Evolutionary conservation across 164 flowering plant species (phyloP).

Genomic region (Nymphaea thermarum): DNA sequence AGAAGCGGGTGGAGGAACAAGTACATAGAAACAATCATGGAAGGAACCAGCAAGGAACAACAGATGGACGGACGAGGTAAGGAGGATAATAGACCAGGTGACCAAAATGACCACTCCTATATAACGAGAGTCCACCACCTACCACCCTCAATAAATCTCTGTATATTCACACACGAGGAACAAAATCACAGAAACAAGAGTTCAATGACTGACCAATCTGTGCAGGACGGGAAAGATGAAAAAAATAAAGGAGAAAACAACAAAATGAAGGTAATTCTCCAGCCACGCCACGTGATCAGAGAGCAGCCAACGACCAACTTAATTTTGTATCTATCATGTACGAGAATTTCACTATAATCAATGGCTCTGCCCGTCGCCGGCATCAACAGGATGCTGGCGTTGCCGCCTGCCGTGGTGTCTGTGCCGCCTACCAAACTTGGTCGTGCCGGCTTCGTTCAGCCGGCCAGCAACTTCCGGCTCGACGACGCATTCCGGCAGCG

Average conservation of each 20-base stretch:
- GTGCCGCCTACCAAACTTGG: slow-evolving; percentile 47
- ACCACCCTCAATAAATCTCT: neutral
- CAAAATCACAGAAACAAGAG: neutral
- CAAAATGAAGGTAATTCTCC: no score
- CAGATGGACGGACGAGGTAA: neutral
- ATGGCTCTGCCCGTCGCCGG: no score
- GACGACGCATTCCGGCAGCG: slow-evolving; percentile 57
- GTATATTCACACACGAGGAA: neutral
- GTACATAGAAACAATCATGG: neutral
- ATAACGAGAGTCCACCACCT: neutral
- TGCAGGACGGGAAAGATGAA: no score
- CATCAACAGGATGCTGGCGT: no score
- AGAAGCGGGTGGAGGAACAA: neutral
- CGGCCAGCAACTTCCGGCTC: slow-evolving; percentile 41
- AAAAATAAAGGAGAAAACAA: no score
- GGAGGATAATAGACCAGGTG: neutral
- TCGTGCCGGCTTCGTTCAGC: slow-evolving; percentile 44
- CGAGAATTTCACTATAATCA: no score
- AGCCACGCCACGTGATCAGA: no score
- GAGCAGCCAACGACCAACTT: no score
- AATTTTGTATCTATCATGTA: no score
- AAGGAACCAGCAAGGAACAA: neutral
- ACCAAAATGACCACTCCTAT: no score
- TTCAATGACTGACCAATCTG: neutral
- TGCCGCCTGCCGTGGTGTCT: slow-evolving; percentile 9